A percentile compares a stretch with the other conserved stretches of the same genome.
Evolutionary conservation across 345 rosid genomes (phyloP).

Genomic region (Clarkia xantiana): DNA sequence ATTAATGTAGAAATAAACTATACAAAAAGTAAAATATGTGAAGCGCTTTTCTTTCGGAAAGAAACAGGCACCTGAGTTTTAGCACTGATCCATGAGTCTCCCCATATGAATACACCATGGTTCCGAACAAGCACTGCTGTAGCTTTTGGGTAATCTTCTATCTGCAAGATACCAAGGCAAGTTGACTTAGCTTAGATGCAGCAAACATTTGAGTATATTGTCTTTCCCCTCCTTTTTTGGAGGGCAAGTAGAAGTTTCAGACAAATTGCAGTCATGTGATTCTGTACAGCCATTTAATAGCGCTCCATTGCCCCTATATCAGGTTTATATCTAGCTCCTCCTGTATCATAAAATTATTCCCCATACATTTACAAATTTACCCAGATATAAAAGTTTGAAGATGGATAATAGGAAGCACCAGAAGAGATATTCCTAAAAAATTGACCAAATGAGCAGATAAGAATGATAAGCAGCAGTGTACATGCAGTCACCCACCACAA

Average conservation of each 20-base stretch:
- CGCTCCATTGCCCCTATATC: no score
- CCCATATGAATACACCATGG: slow-evolving; percentile 90
- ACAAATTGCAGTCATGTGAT: slow-evolving; percentile 19
- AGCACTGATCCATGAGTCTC: slow-evolving; percentile 95
- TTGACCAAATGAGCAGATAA: no score
- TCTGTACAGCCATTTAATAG: no score
- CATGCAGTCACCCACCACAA: no score
- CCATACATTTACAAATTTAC: no score
- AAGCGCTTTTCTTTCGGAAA: not conserved
- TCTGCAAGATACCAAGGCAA: slow-evolving; percentile 22
- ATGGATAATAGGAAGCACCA: no score
- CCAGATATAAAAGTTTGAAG: no score
- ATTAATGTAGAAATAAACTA: not conserved
- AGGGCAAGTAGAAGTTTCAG: not conserved
- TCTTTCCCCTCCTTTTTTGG: no score
- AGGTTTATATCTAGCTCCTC: no score
- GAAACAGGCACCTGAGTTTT: slow-evolving; percentile 76
- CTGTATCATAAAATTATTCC: no score
- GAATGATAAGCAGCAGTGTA: no score
- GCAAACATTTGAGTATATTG: not conserved
- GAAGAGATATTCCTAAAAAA: no score
- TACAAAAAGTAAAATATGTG: not conserved
- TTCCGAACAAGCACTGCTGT: slow-evolving; percentile 95
- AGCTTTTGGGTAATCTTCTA: slow-evolving; percentile 78
- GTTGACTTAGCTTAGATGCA: not conserved